Conservation (phyloP, 169 alveolate species). For the Plasmodium fragile region DNA sequence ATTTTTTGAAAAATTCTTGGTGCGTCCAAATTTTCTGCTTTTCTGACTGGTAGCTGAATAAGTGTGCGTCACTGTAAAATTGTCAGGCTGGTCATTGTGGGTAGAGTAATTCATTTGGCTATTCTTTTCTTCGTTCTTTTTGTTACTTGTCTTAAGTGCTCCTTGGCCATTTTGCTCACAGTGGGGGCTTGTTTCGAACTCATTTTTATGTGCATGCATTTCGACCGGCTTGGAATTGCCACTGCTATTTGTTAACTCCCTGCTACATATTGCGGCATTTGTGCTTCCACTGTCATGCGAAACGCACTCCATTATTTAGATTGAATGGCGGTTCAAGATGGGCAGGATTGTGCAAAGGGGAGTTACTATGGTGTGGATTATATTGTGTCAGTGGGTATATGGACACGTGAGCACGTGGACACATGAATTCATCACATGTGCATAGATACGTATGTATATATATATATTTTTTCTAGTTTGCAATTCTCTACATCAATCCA, state of each 20-base stretch:
- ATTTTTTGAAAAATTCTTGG: slow-evolving; percentile 32
- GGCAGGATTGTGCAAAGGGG: background rate
- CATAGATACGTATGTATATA: background rate
- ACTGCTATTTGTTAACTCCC: slow-evolving; percentile 21
- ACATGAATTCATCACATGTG: background rate
- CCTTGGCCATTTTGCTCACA: slow-evolving; percentile 12
- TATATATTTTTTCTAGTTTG: background rate
- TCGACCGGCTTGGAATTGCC: slow-evolving; percentile 8
- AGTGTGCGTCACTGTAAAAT: slow-evolving; percentile 31
- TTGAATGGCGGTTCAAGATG: background rate
- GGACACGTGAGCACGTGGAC: background rate
- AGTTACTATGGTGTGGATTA: background rate
- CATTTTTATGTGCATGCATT: background rate
- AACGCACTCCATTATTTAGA: slow-evolving; percentile 55
- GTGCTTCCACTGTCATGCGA: slow-evolving; percentile 25
- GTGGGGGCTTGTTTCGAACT: background rate
- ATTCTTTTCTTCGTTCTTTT: slow-evolving; percentile 15
- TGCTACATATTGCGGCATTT: slow-evolving; percentile 3
- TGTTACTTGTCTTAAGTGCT: slow-evolving; percentile 19
- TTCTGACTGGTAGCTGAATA: slow-evolving; percentile 15
- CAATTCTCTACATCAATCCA: slow-evolving; percentile 10
- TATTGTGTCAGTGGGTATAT: background rate
- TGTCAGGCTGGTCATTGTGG: slow-evolving; percentile 41
- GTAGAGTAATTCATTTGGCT: background rate
- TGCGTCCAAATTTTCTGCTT: slow-evolving; percentile 10